Evolutionary conservation across 345 rosid genomes (phyloP).

Genomic region (Boechera retrofracta): DNA sequence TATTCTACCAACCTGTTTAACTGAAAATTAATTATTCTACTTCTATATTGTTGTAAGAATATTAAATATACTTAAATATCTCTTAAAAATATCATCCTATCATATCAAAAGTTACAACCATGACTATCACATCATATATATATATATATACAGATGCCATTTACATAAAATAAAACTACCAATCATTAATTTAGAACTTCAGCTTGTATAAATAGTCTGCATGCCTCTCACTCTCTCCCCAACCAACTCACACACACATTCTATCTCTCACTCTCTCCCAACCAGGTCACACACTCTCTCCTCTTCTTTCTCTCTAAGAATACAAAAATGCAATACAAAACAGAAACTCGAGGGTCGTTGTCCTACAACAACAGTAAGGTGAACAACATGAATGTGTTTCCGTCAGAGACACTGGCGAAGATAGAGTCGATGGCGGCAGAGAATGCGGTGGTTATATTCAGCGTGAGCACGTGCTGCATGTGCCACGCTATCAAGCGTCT

Average conservation of each 20-base stretch:
- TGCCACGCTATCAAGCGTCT: conserved; percentile 94
- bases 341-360: conserved; percentile 33
- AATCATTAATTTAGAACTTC: conserved; percentile 18
- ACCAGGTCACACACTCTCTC: conserved; percentile 9
- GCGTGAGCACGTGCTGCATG: conserved; percentile 91
- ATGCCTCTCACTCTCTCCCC: conserved; percentile 25
- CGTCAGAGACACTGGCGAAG: conserved; percentile 34
- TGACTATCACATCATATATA: conserved; percentile 33
- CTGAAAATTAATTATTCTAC: conserved; percentile 21
- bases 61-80: neutral
- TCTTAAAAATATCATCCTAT: neutral
- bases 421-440: conserved; percentile 57
- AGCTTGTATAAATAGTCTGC: conserved; percentile 31
- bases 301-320: conserved; percentile 8
- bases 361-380: conserved; percentile 24
- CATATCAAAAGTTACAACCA: conserved; percentile 13
- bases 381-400: conserved; percentile 41
- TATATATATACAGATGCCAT: neutral
- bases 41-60: neutral
- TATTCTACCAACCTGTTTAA: conserved; percentile 21
- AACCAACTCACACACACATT: conserved; percentile 18
- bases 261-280: neutral
- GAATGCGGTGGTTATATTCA: conserved; percentile 85
- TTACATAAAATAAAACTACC: neutral
- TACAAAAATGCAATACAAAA: conserved; percentile 41